Base-by-base conservation (phyloP, 2,329 filamentous ascomycete species). In the Pseudovirgaria hyperparasitica region DNA sequence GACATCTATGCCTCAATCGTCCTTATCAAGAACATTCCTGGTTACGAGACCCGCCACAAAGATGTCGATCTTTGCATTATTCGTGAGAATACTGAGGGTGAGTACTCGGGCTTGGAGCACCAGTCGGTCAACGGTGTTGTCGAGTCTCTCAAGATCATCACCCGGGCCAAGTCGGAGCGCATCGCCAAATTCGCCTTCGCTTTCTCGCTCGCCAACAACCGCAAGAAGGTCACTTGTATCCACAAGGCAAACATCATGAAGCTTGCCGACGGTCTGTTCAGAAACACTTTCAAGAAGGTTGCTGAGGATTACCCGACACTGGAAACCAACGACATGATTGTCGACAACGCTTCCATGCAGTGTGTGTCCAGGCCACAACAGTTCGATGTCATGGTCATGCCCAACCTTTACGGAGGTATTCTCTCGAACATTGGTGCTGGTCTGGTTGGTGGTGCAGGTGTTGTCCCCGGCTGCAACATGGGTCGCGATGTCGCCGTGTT, bases 201-300 rank as follows among this genome's bases (percentile, higher is more conserved):
- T 55, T 98, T 98, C 53, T 90, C 90, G 33, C 78, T 96, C 32
- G 90, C 90, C 62, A 98, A 98, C 72, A 87, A 92, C 73, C 76
- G 90, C 57, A 87, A 92, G 72, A 96, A 96, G 80, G 84, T 98
- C 32, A 96, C 90, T 43, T 94, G 87, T 68, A 96, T 98, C 56
- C 90, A 98, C 79, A 98, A 98, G 74, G 90, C 90, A 64, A 98
- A 98, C 72, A 98, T 98, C 68, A 98, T 98, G 90, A 98, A 98
- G 74, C 72, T 98, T 33, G 87, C 86, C 57, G 90, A 98, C 48
- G 90, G 90, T 62, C 81, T 98, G 31, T 98, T 98, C 82, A 81
- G 90, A 58, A 87, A 77, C 66, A 96, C 90, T 44, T 92, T 96
- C 72, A 84, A 92, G 68, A 71, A 76, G 50, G 76, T 90, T 43